Conservation (phyloP, 768 basidiomycete genomes). For the Leccinum pellstonianum region DNA sequence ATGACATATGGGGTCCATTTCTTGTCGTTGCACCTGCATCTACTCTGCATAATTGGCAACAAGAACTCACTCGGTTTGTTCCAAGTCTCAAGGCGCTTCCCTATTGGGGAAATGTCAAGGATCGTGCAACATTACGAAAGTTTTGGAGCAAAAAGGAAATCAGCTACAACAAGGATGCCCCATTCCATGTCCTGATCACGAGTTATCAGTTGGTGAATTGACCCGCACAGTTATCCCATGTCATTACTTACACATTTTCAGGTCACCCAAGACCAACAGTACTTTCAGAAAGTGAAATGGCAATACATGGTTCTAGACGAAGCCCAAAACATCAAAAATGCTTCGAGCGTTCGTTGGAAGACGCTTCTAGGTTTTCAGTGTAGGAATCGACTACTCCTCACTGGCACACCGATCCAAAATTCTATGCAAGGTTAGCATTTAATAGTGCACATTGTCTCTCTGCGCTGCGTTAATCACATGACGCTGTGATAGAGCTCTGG, state of each 20-base stretch:
- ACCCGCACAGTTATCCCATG: neutral
- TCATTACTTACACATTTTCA: conserved; percentile 30
- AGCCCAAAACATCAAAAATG: conserved; percentile 99
- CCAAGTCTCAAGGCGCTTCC: conserved; percentile 92
- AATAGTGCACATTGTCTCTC: neutral
- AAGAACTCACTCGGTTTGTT: conserved; percentile 94
- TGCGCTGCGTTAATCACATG: conserved; percentile 2
- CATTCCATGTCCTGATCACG: conserved; percentile 95
- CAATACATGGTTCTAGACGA: conserved; percentile 99
- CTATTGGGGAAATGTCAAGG: conserved; percentile 98
- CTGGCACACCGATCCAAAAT: conserved; percentile 98
- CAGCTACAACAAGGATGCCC: conserved; percentile 91
- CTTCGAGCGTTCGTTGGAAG: conserved; percentile 95
- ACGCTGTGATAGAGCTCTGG: conserved; percentile 75
- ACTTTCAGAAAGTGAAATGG: conserved; percentile 98
- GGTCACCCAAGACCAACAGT: conserved; percentile 96
- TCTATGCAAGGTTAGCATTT: conserved; percentile 87
- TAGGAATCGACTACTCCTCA: conserved; percentile 89
- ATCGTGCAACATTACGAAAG: conserved; percentile 89
- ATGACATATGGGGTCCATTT: conserved; percentile 99
- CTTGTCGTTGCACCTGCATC: conserved; percentile 96
- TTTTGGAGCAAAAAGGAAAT: conserved; percentile 99
- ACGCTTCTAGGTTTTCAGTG: conserved; percentile 94
- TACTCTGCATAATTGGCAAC: conserved; percentile 99
- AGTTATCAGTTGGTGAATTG: conserved; percentile 87